These are phyloP conservation scores for Tylopilus felleus DNA, from an alignment of 768 basidiomycete genomes.

Conservation along the genomic window DNA sequence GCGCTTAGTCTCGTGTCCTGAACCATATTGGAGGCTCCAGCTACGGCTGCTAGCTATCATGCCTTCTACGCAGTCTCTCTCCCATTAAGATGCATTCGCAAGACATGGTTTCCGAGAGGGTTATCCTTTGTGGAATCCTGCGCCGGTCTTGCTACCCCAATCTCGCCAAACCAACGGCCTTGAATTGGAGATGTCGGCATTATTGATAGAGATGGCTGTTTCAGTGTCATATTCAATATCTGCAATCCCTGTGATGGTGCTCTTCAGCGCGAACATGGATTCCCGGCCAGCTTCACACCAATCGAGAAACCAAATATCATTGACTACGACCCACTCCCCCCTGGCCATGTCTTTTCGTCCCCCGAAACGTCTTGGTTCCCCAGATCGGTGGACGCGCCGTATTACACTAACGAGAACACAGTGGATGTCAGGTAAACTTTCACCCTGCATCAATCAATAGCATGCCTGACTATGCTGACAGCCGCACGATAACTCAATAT, in stretches of 20 bases:
- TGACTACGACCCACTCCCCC: not conserved
- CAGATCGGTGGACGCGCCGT: not conserved
- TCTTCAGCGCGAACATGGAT: not conserved
- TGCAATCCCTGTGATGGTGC: not conserved
- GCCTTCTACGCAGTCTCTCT: no score
- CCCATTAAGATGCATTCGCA: no score
- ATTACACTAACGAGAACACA: not conserved
- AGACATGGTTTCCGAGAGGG: no score
- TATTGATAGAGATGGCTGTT: not conserved
- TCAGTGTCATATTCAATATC: not conserved
- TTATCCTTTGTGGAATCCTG: no score
- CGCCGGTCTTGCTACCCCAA: no score
- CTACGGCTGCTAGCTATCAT: no score
- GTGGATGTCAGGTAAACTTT: not conserved
- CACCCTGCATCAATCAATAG: not conserved
- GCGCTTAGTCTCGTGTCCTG: no score
- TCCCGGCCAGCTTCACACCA: not conserved
- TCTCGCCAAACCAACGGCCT: no score
- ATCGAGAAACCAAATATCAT: not conserved
- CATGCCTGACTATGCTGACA: not conserved
- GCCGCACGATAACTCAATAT: not conserved
- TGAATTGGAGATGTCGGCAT: not conserved
- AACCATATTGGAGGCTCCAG: no score
- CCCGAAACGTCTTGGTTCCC: not conserved
- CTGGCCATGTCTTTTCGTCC: not conserved